These are phyloP conservation scores for Eucalyptus rudis DNA, from an alignment of 345 rosid species.

Conservation along the genomic window DNA sequence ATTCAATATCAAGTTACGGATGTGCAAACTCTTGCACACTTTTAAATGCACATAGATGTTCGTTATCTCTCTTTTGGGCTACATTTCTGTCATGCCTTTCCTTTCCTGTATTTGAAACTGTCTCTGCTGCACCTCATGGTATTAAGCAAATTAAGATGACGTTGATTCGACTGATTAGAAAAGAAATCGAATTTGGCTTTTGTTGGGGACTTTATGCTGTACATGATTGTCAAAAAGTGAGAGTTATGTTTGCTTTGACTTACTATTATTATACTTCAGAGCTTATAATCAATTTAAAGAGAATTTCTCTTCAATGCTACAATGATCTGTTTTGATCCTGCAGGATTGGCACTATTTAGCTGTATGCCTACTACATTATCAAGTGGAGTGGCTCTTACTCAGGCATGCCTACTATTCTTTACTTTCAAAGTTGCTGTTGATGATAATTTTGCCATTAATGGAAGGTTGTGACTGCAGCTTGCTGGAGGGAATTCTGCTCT, in stretches of 20 bases:
- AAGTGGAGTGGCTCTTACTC: slow-evolving; percentile 94
- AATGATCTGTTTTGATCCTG: background rate
- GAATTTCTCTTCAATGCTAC: background rate
- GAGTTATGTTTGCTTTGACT: background rate
- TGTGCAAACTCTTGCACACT: background rate
- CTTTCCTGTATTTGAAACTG: background rate
- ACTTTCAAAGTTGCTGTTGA: background rate
- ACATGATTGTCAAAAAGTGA: background rate
- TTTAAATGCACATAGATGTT: background rate
- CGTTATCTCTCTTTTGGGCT: background rate
- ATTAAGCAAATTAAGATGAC: background rate
- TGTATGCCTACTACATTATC: slow-evolving; percentile 99
- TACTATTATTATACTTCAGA: background rate
- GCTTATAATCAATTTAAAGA: background rate
- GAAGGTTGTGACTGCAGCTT: slow-evolving; percentile 36
- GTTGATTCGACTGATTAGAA: background rate
- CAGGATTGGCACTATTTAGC: slow-evolving; percentile 88
- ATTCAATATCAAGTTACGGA: background rate
- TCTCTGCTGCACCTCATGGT: background rate
- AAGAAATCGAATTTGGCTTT: background rate
- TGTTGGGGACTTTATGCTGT: background rate
- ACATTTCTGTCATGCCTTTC: background rate
- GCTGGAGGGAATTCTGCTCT: slow-evolving; percentile 93
- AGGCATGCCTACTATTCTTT: slow-evolving; percentile 26
- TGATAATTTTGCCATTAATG: background rate